These are phyloP conservation scores for Rhodotorula taiwanensis DNA, from an alignment of 768 basidiomycete species.

Conservation along the genomic window DNA sequence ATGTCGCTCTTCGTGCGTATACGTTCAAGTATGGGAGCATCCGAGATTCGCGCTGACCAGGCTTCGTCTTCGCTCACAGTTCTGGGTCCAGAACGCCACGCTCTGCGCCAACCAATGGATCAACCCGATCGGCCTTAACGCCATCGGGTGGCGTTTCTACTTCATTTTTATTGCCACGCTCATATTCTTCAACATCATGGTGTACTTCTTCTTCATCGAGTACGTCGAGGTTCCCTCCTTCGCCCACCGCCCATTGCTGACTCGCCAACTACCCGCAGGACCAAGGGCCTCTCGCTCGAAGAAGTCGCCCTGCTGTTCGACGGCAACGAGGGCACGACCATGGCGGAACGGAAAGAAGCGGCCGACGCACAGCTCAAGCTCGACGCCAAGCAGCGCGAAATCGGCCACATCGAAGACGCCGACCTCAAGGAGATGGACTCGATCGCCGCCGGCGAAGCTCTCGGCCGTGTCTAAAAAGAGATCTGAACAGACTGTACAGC, in stretches of 20 bases:
- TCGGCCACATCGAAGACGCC: slow-evolving; percentile 3
- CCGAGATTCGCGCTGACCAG: slow-evolving; percentile 43
- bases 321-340: neutral
- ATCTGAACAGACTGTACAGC: too few relatives aligned
- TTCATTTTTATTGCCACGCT: slow-evolving; percentile 56
- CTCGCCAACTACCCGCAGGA: slow-evolving; percentile 37
- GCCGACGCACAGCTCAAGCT: slow-evolving; percentile 11
- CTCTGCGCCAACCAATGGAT: slow-evolving; percentile 59
- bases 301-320: slow-evolving; percentile 7
- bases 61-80: slow-evolving; percentile 44
- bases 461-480: too few relatives aligned
- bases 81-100: slow-evolving; percentile 55
- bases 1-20: neutral
- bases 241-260: too few relatives aligned
- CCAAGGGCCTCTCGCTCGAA: slow-evolving; percentile 37
- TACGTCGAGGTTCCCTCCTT: too few relatives aligned
- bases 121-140: slow-evolving; percentile 43
- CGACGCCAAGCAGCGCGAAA: neutral
- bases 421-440: neutral
- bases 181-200: too few relatives aligned
- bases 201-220: too few relatives aligned
- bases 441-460: too few relatives aligned
- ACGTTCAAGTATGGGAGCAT: neutral
- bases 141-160: slow-evolving; percentile 47
- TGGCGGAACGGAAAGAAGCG: slow-evolving; percentile 2